phyloP scores from a whole-genome alignment of 768 basidiomycete genomes.

The Tricholoma terreum region DNA sequence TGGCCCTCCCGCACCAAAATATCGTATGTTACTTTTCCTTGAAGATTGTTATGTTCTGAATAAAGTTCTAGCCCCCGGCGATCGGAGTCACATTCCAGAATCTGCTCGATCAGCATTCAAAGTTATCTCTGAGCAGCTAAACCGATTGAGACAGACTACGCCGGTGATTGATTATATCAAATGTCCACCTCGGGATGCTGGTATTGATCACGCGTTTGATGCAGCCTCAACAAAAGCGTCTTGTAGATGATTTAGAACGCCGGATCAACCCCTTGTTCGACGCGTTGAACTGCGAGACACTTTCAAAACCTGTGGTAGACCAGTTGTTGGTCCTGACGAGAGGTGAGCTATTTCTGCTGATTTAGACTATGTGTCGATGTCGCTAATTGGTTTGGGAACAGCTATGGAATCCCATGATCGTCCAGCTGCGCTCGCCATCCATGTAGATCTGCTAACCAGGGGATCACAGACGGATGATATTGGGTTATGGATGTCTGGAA shows the following conservation, averaged over 20 bases:
- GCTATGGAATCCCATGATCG: conserved; percentile 83
- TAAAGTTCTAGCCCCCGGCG: conserved; percentile 70
- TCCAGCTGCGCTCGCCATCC: conserved; percentile 73
- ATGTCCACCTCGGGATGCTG: neutral
- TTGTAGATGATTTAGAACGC: conserved; percentile 84
- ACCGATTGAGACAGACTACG: conserved; percentile 64
- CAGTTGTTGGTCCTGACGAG: conserved; percentile 66
- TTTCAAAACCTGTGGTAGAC: conserved; percentile 68
- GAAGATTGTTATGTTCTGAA: conserved; percentile 4
- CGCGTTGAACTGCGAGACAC: conserved; percentile 83
- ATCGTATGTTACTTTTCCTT: conserved; percentile 35
- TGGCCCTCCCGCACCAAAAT: conserved; percentile 34
- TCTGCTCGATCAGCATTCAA: conserved; percentile 61
- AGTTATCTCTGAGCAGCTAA: conserved; percentile 61
- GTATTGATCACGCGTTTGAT: conserved; percentile 2
- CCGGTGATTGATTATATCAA: conserved; percentile 52
- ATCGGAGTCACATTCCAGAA: conserved; percentile 88
- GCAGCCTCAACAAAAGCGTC: conserved; percentile 78
- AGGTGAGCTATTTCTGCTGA: conserved; percentile 43
- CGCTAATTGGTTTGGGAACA: conserved; percentile 25
- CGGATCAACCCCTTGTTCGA: conserved; percentile 86
- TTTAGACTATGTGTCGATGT: conserved; percentile 1
- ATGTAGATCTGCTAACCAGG: conserved; percentile 80
- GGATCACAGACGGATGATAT: conserved; percentile 83
- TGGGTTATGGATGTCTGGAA: conserved; percentile 81